Conservation (phyloP, 2,329 filamentous ascomycete species). For the Cryphonectria radicalis region DNA sequence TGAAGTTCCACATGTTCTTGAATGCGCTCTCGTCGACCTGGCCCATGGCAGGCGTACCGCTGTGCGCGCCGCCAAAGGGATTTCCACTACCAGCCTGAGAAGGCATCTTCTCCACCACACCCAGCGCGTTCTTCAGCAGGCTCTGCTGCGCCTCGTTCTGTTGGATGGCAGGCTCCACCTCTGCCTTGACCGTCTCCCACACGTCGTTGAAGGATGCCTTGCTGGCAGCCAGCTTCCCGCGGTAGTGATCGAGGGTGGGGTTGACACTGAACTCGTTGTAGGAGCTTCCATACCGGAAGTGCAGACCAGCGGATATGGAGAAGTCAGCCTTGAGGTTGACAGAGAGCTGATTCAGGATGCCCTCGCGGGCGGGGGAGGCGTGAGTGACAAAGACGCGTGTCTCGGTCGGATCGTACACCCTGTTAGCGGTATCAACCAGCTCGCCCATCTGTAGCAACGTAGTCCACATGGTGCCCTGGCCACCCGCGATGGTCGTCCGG, state of each 20-base stretch:
- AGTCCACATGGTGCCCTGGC: conserved; percentile 99
- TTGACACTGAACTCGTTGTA: conserved; percentile 99
- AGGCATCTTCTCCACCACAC: conserved; percentile 98
- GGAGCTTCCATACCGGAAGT: conserved; percentile 98
- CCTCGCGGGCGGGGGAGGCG: conserved; percentile 93
- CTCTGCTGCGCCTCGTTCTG: conserved; percentile 95
- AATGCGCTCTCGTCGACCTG: conserved; percentile 98
- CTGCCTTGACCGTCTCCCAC: conserved; percentile 96
- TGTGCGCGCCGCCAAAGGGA: conserved; percentile 87
- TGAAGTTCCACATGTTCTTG: conserved; percentile 99
- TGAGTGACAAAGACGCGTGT: conserved; percentile 97
- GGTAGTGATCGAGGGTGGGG: conserved; percentile 95
- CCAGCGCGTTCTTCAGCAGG: conserved; percentile 85
- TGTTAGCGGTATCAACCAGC: conserved; percentile 94
- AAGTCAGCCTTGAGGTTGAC: conserved; percentile 98
- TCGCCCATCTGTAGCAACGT: conserved; percentile 98
- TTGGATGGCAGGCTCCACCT: conserved; percentile 92
- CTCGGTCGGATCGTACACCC: conserved; percentile 97
- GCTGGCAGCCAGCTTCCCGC: conserved; percentile 95
- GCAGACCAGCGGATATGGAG: conserved; percentile 93
- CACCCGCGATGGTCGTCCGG: conserved; percentile 95
- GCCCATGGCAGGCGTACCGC: conserved; percentile 73
- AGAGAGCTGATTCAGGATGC: conserved; percentile 95
- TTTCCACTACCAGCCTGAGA: conserved; percentile 93
- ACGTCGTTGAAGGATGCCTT: conserved; percentile 99